Evolutionary conservation across 305 asterid species (phyloP).

Genomic region (Fraxinus sp.): DNA sequence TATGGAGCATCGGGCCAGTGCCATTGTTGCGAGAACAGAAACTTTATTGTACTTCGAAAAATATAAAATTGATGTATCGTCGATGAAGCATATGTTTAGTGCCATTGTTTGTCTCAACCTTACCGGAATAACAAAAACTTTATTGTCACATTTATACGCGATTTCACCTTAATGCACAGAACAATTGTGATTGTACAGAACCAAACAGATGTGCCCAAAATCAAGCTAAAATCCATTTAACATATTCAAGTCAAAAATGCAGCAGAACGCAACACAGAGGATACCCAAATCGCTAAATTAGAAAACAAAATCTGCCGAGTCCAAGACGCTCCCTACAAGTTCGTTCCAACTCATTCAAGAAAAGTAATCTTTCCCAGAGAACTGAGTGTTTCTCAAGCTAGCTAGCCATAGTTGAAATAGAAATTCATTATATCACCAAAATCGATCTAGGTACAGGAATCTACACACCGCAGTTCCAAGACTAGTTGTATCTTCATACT

Average conservation of each 20-base stretch:
- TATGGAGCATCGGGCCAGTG: not conserved
- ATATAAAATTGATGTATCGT: too few species aligned
- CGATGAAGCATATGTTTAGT: not conserved
- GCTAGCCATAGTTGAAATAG: not conserved
- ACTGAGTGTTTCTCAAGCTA: not conserved
- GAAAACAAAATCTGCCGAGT: not conserved
- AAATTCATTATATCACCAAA: not conserved
- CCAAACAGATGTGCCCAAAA: not conserved
- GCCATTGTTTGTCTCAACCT: not conserved
- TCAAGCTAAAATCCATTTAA: not conserved
- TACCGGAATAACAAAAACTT: not conserved
- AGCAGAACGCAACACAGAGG: not conserved
- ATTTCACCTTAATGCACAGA: not conserved
- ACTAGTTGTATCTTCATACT: slow-evolving; percentile 3
- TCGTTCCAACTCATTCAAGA: not conserved
- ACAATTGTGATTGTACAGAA: not conserved
- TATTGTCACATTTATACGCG: not conserved
- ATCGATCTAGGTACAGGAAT: not conserved
- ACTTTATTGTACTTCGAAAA: not conserved
- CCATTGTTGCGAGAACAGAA: not conserved
- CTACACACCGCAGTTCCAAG: not conserved
- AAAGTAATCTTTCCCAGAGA: not conserved
- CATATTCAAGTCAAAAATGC: not conserved
- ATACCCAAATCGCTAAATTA: not conserved
- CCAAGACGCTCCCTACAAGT: not conserved